Percentiles rank a stretch among this genome's conserved stretches.
Evolutionary conservation across 164 flowering plant species (phyloP).

Genomic region (Malania oleifera): DNA sequence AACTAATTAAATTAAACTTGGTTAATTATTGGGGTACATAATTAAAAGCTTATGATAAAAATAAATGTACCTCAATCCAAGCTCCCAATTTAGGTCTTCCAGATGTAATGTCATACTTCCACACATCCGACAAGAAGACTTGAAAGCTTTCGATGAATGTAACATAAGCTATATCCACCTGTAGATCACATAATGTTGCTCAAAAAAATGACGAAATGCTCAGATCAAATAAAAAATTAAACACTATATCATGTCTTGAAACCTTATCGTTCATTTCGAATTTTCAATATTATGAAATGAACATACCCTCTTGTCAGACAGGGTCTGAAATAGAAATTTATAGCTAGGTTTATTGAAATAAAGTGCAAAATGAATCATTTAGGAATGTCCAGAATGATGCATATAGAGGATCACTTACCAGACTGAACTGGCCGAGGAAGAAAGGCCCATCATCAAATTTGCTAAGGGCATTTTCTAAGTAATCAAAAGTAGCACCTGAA

Average conservation of each 20-base stretch:
- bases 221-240: too few species aligned
- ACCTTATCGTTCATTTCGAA: too few species aligned
- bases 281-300: too few species aligned
- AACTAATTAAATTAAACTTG: too few species aligned
- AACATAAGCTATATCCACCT: conserved; percentile 54
- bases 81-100: conserved; percentile 54
- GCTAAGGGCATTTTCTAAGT: background rate
- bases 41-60: background rate
- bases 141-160: conserved; percentile 54
- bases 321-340: too few species aligned
- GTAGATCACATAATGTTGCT: conserved; percentile 9
- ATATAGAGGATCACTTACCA: background rate
- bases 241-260: too few species aligned
- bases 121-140: conserved; percentile 32
- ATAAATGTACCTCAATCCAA: conserved; percentile 45
- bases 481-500: background rate
- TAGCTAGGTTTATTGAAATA: background rate
- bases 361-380: background rate
- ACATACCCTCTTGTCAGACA: too few species aligned
- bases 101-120: conserved; percentile 40
- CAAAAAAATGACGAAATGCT: too few species aligned
- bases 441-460: conserved; percentile 8
- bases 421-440: conserved; percentile 4
- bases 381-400: too few species aligned
- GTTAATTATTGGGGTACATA: background rate